Evolutionary conservation across 2,329 filamentous ascomycete species (phyloP), one percentile per base, ranked within the genome.

Genomic region (Cercospora zeae-maydis): DNA sequence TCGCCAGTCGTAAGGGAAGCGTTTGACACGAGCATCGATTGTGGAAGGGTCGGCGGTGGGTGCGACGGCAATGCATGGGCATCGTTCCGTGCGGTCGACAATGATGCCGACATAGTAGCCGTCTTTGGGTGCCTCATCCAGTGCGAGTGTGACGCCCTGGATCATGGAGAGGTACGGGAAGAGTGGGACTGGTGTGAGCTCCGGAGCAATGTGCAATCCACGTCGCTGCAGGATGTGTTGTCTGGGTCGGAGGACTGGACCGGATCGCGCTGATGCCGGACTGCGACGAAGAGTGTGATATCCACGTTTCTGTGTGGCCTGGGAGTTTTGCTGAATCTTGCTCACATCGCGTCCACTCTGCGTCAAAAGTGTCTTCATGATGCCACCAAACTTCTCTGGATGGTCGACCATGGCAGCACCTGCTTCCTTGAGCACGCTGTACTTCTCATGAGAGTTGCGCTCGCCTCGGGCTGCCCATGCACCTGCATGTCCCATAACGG

Each of bases 401-500:
- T 93, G 90, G 63, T 90, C 85, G 2, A 92, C 86, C 75, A 93
- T 86, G 0, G 83, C 84, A 0, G 84, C 88, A 2, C 89, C 89
- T 11, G 83, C 89, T 60, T 82, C 78, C 72, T 86, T 78, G n/a
- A 93, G 80, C 1, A 85, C 83, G 45, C 81, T 82, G 63, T 88
- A 85, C 75, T 93, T 93, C n/a, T 82, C 80, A 39, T 80, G 77
- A 0, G 87, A 84, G 63, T 81, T 81, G 3, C 86, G 83, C 72
- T 93, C 89, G 19, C 87, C 88, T 6, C 86, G 82, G 1, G 86
- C 82, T 58, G 82, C 80, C 80, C 90, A 91, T 13, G 90, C 90
- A 47, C 90, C 90, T 9, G 90, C 88, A 74, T 93, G 90, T 9
- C 90, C 90, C 89, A 93, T 92, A 47, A 91, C 83, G 21, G 84